Evolutionary conservation across 2,329 filamentous ascomycete species (phyloP), one percentile per base, ranked within the genome.

Genomic region (Botrytis pseudocinerea): DNA sequence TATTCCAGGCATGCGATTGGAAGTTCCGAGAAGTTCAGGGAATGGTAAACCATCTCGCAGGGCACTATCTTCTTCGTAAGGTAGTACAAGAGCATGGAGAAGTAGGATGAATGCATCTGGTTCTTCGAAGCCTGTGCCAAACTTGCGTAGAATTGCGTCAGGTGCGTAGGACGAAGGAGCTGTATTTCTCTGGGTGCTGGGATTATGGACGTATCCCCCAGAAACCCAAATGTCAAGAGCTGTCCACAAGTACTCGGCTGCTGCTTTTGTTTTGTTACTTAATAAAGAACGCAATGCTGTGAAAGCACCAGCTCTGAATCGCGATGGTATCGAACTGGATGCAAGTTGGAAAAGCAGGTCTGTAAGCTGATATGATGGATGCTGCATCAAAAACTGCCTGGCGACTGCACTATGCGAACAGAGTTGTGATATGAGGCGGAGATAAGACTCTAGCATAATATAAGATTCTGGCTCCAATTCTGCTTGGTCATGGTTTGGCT

Each of bases 361-460:
- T 12, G 92, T 87, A 59, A 98, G 84, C 76, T 90, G 90, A 77
- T 93, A 91, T 35, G 90, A 82, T 48, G 77, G 87, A 73, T 89
- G 84, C 60, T 89, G 87, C 35, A 97, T 84, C 74, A 98, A 86
- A 85, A 92, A 97, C 48, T 88, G 83, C 68, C 95, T 88, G 1
- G 94, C 92, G 32, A 86, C 84, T 73, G 88, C 85, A 79, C 93
- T 97, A 80, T 95, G 90, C 35, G 88, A 86, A 75, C 92, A 91
- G 16, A 99, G 85, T 81, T 97, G 94, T 5, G 93, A 90, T 78
- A 97, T 92, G 8, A 99, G 87, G 44, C 95, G 90, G 70, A 99
- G 86, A 81, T 98, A 98, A 78, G 94, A 95, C 80, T 98, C 94
- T 42, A 99, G 86, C 93, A 99, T 98, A 83, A 97, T 93, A n/a